Base-by-base conservation (phyloP, 2,329 filamentous ascomycete genomes). In the Cladophialophora bantiana region DNA sequence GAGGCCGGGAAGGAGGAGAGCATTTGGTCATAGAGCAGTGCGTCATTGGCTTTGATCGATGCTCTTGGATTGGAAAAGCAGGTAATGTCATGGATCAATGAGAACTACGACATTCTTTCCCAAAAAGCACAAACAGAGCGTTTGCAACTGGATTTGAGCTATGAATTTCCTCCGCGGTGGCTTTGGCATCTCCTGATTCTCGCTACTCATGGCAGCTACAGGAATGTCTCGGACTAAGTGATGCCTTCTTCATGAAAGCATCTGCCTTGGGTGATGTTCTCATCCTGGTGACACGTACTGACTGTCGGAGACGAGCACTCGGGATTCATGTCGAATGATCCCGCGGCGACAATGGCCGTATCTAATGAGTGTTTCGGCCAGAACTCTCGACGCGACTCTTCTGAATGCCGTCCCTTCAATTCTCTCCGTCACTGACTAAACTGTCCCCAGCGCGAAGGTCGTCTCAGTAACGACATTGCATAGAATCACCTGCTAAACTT, bases 1-100 rank as follows among this genome's bases (percentile, higher is more conserved):
- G 87, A 90, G 68, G 77, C 75, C 0, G 76, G 75, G 1, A 74
- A 70, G 45, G 52, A 64, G 50, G 63, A 70, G n/a, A 61, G 52
- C 38, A 58, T 67, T 36, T 68, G 66, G 66, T 61, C 56, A 18
- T 65, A 40, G 57, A 26, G 20, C 4, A n/a, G 6, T 15, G 45
- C 18, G 9, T 18, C 18, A 38, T 54, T 7, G 35, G 13, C 9
- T 15, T 9, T 7, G 42, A n/a, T 3, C 9, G 26, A 38, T 26
- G 18, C 12, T 12, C 10, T 15, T 50, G n/a, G 18, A 5, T 12
- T 9, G 18, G 12, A 40, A 42, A 35, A 20, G 42, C 31, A 31
- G 34, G 15, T 15, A 50, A 36, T 36, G 35, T n/a, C 54, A 53
- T 7, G n/a, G 20, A 45, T 53, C 7, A 31, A 13, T 52, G 12